Percentiles rank a stretch among this genome's conserved stretches.
These are phyloP conservation scores for Cladosporium sp. DNA, from an alignment of 2,329 filamentous ascomycete genomes.

Conservation along the genomic window DNA sequence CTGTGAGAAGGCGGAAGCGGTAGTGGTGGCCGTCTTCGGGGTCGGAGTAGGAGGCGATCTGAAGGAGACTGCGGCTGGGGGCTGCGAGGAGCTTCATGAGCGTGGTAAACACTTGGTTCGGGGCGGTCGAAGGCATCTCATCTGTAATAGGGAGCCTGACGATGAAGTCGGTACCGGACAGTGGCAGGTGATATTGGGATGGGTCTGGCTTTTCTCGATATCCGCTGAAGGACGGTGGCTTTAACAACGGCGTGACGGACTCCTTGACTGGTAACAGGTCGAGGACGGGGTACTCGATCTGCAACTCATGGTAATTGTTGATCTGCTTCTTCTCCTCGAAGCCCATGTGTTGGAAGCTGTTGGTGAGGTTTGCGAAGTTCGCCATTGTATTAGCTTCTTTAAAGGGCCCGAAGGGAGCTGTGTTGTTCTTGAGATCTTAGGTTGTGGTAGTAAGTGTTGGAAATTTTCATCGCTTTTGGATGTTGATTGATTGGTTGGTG, in stretches of 20 bases:
- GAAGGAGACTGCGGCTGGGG: background rate
- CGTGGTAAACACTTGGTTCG: background rate
- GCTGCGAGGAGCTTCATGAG: background rate
- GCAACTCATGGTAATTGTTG: slow-evolving; percentile 6
- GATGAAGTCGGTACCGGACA: background rate
- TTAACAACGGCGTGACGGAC: background rate
- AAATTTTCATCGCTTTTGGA: background rate
- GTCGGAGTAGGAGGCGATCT: background rate
- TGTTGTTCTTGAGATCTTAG: background rate
- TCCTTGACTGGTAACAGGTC: background rate
- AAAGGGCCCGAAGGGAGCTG: background rate
- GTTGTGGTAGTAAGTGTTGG: background rate
- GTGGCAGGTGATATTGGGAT: background rate
- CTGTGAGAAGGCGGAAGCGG: background rate
- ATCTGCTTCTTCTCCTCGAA: background rate
- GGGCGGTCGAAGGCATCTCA: background rate
- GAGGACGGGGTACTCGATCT: slow-evolving; percentile 5
- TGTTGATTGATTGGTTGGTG: background rate
- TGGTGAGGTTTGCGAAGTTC: background rate
- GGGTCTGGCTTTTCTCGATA: background rate
- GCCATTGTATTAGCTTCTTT: background rate
- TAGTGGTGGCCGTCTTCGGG: background rate
- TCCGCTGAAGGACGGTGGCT: background rate
- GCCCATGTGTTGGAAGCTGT: background rate
- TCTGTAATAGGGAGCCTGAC: background rate